Base-by-base conservation (phyloP, 306 rosid genomes). In the Mucuna pruriens region DNA sequence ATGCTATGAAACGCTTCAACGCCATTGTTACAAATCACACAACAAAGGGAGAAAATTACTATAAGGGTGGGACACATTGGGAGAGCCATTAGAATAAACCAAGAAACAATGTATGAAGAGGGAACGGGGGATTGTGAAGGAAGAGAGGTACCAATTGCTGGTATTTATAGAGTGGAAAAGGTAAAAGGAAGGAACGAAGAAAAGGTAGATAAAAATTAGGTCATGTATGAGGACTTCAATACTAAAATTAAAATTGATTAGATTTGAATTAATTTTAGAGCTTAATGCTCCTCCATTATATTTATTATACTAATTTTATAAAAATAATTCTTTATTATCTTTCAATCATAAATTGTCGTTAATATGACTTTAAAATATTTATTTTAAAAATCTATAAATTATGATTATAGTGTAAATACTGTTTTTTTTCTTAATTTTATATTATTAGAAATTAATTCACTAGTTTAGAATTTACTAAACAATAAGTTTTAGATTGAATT, bases 1-100 rank as follows among this genome's bases (percentile, higher is more conserved):
- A 67, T 45, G 20, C 2, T 20, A 78, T 93, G 99, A 25, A 77
- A 86, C 8, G 89, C 92, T 46, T 95, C 90, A 44, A 82, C 85
- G 3, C 84, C 82, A 76, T 86, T 76, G 79, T 82, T 71, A 42
- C 34, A 65, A 5, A 85, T 52, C 38, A 79, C 38, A 83, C 20
- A 60, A 83, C 20, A 60, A 77, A 84, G 26, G 60, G 12, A 71
- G 9, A 63, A 83, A 72, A 86, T 6, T 51, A 72, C 40, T 40
- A 88, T 8, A 11, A 80, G 1, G 7, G 60, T 51, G 38, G 81
- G 16, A 3, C 44, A 52, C 71, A 69, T 86, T 45, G 8, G 22
- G 9, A 29, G 48, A 64, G 7, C 64, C 94, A 84, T 89, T 63
- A n/a, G 20, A 16, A 55, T 25, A 67, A 45, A 75, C 26, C 5